Evolutionary conservation across 2,329 filamentous ascomycete genomes (phyloP), one percentile per base, ranked within the genome.

Genomic region (Ceratocystis colombiana): DNA sequence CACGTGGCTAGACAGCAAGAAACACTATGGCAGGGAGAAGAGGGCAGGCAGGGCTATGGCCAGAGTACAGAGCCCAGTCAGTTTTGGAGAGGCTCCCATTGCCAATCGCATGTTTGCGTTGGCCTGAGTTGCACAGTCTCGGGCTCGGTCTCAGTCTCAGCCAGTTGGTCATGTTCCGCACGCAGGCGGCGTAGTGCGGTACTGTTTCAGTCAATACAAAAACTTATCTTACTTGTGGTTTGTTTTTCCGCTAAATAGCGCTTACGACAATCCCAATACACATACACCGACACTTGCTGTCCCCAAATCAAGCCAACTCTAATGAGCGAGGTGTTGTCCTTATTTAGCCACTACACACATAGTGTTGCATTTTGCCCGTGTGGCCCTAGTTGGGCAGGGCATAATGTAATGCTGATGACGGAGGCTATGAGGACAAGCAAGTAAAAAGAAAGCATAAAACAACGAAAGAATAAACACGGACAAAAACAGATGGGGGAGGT

Each of bases 71-170:
- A 59, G 28, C 55, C 33, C 15, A 17, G 25, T 20, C 15, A 33
- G 10, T n/a, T 3, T 17, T 30, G 30, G 28, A 3, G n/a, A 22
- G 48, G 17, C 28, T 8, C 28, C 28, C 7, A n/a, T 12, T 30
- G 28, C 55, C n/a, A 37, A 22, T 37, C 30, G 15, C 55, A 20
- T 59, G 55, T 20, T 33, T 59, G 28, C 33, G 55, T 15, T 33
- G n/a, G 28, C n/a, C 28, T 37, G 17, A n/a, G 55, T 33, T 37
- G 15, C 55, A 37, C 50, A 48, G 17, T 48, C 17, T 48, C 48
- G 22, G 48, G 30, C 28, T 37, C 55, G 33, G 55, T 59, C 55
- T 59, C 55, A 59, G 55, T 30, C 55, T 59, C 55, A 59, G 55
- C n/a, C 55, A 59, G 28, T 59, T 37, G 28, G 12, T 25, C 55